Evolutionary conservation across 495 filamentous ascomycete species (phyloP).

Genomic region (Hyaloscypha variabilis): DNA sequence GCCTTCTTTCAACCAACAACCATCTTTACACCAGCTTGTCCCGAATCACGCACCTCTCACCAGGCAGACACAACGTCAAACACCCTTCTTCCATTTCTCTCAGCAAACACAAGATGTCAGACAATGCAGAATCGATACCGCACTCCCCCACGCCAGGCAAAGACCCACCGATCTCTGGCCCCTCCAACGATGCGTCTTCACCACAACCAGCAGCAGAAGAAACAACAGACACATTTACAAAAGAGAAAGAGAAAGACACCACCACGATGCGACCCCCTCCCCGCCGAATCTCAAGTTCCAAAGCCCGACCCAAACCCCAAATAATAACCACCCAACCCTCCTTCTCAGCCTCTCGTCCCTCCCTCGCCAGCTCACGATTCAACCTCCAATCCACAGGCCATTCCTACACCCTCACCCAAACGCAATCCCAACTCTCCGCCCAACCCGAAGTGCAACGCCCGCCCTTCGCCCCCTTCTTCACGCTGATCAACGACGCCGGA

Average conservation of each 20-base stretch:
- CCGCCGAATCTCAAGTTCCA: slow-evolving; percentile 6
- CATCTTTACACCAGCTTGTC: too few relatives aligned
- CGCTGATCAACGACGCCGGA: slow-evolving; percentile 59
- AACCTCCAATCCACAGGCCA: background rate
- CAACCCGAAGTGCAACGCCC: background rate
- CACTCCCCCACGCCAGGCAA: slow-evolving; percentile 21
- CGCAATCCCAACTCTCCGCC: background rate
- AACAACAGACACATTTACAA: background rate
- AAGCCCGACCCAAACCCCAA: background rate
- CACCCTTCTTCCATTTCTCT: background rate
- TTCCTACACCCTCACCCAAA: background rate
- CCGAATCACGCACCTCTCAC: too few relatives aligned
- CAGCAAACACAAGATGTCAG: background rate
- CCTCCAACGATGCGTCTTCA: background rate
- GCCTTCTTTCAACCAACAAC: too few relatives aligned
- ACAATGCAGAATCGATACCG: slow-evolving; percentile 21
- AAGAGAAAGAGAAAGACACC: background rate
- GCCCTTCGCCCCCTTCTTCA: slow-evolving; percentile 65
- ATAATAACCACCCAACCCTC: background rate
- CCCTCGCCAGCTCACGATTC: too few relatives aligned
- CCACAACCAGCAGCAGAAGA: too few relatives aligned
- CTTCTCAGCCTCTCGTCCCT: too few relatives aligned
- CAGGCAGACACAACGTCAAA: background rate
- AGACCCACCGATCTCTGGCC: slow-evolving; percentile 18
- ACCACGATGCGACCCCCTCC: background rate